These are phyloP conservation scores for Populus hybrid DNA, from an alignment of 441 rosid species.

Conservation along the genomic window DNA sequence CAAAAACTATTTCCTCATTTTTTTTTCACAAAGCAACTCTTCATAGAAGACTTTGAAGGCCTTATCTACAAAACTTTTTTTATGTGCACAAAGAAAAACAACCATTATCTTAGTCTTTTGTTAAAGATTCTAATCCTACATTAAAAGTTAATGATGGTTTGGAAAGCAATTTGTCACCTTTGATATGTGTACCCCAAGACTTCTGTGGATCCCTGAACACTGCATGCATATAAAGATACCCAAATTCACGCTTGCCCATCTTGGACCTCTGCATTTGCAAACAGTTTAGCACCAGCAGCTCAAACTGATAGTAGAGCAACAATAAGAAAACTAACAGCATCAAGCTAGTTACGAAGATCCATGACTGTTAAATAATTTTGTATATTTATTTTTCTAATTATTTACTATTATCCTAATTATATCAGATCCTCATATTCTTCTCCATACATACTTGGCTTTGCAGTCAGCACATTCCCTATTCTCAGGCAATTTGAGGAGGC, in stretches of 20 bases:
- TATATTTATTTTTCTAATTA: neutral
- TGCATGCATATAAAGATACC: slow-evolving; percentile 87
- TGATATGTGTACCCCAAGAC: slow-evolving; percentile 82
- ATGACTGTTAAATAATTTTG: neutral
- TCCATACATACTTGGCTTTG: slow-evolving; percentile 25
- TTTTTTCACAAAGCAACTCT: neutral
- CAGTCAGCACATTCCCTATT: slow-evolving; percentile 85
- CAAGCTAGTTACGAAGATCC: neutral
- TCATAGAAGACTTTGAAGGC: neutral
- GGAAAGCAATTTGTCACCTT: slow-evolving; percentile 39
- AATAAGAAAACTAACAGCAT: slow-evolving; percentile 6
- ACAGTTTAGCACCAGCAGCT: slow-evolving; percentile 22
- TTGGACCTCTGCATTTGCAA: slow-evolving; percentile 62
- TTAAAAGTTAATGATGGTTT: neutral
- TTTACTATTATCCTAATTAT: too few species aligned
- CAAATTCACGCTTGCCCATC: slow-evolving; percentile 85
- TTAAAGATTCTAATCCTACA: neutral
- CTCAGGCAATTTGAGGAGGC: slow-evolving; percentile 79
- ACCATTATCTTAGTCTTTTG: neutral
- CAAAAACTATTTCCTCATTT: neutral
- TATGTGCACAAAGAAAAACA: neutral
- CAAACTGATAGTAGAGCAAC: slow-evolving; percentile 7
- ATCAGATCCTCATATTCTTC: neutral
- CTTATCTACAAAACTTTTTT: neutral
- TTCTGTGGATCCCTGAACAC: slow-evolving; percentile 76